Evolutionary conservation across 176 grass and related monocot genomes (phyloP), one percentile per base, ranked within the genome.

Genomic region (Eragrostis curvula): DNA sequence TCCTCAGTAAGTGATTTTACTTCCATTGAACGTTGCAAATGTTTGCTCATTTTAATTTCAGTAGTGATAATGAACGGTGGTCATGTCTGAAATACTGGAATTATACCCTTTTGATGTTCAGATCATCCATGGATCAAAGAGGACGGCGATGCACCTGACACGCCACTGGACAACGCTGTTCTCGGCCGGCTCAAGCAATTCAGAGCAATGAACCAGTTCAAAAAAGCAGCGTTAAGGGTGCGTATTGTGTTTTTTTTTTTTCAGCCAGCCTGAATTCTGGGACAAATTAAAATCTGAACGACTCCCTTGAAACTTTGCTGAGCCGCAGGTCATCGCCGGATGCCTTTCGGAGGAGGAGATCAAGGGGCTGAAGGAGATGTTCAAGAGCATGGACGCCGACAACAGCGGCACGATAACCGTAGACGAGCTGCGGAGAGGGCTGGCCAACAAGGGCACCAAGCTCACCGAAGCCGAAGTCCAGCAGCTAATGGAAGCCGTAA

Each of bases 301-400:
- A 8, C 8, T 67, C 2, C 39, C 14, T 17, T 64, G n/a, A 56
- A 39, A 21, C 18, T 69, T 25, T 57, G 13, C 24, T 20, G 6
- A 1, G 10, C 3, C 27, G 8, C 68, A 94, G 92, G 89, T 94
- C 21, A 96, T 96, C 27, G 90, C 90, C 0, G 87, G 93, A 23
- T 96, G 93, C 47, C 76, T 96, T 53, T 96, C 88, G n/a, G 90
- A 96, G 87, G 93, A 96, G 84, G 93, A 92, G 83, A 96, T 96
- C 84, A 87, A 49, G 73, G 93, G 87, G 7, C 88, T 96, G 0
- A 96, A 92, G 87, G 87, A 96, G 85, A 96, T 96, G 93, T 96
- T 96, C 86, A 86, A 81, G 78, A 90, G 86, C 87, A 96, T 96
- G 82, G 93, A 95, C 73, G 77, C 85, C 0, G 93, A 95, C 81